These are phyloP conservation scores for Coniophora puteana DNA, from an alignment of 1,284 basidiomycete species.

Conservation along the genomic window DNA sequence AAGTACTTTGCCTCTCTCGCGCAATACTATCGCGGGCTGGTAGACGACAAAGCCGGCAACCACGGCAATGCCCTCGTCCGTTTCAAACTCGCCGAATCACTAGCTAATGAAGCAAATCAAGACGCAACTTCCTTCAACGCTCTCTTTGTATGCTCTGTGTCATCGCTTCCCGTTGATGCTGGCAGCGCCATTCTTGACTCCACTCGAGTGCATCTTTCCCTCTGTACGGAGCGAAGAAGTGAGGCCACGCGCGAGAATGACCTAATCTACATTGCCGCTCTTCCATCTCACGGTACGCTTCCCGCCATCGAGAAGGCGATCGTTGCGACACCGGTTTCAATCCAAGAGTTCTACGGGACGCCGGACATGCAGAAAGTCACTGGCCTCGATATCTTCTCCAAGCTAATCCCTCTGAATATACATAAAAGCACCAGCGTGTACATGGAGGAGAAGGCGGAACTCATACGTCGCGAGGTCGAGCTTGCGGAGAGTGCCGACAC, in stretches of 20 bases:
- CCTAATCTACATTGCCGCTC: constrained; percentile 95
- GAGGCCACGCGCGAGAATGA: constrained; percentile 92
- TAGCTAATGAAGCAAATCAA: constrained; percentile 83
- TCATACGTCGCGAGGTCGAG: constrained; percentile 89
- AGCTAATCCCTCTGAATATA: constrained; percentile 89
- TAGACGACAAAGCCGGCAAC: constrained; percentile 76
- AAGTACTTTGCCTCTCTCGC: constrained; percentile 87
- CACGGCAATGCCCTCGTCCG: constrained; percentile 88
- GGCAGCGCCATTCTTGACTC: constrained; percentile 77
- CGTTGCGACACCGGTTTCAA: constrained; percentile 80
- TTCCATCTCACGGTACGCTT: constrained; percentile 80
- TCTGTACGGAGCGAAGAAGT: constrained; percentile 73
- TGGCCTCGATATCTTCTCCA: constrained; percentile 87
- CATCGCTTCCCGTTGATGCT: constrained; percentile 88
- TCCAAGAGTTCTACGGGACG: constrained; percentile 91
- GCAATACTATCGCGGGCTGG: constrained; percentile 84
- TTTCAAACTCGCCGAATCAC: constrained; percentile 73
- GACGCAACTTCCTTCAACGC: constrained; percentile 71
- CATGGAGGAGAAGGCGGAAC: constrained; percentile 98
- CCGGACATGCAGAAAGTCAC: constrained; percentile 95
- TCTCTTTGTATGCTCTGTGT: constrained; percentile 69
- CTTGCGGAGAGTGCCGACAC: constrained; percentile 80
- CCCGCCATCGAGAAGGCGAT: constrained; percentile 77
- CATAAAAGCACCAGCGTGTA: constrained; percentile 97
- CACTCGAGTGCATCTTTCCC: constrained; percentile 77